A percentile compares a stretch with the other conserved stretches of the same genome.
Conservation (phyloP, 441 rosid species). For the Gossypium gossypioides region DNA sequence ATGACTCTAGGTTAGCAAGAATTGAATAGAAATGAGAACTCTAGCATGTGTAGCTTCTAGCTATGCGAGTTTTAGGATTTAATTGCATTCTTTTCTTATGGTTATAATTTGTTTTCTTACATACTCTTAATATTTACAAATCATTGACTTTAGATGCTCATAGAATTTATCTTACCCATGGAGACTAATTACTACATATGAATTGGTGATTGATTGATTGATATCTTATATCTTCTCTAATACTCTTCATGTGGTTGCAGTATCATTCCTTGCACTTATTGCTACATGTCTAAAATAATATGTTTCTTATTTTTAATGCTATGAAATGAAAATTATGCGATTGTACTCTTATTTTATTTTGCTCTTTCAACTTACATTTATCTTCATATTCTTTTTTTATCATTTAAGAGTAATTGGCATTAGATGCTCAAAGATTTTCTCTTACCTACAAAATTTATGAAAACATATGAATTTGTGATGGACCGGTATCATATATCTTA, state of each 20-base stretch:
- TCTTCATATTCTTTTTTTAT: background rate
- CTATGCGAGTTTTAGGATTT: background rate
- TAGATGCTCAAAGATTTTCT: background rate
- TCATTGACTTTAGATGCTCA: background rate
- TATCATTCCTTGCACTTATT: background rate
- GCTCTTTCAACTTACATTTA: constrained; percentile 16
- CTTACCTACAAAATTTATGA: background rate
- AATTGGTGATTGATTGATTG: background rate
- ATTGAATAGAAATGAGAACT: constrained; percentile 1
- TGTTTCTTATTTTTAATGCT: constrained; percentile 1
- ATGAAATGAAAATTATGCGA: background rate
- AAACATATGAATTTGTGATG: background rate
- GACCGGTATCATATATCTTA: background rate
- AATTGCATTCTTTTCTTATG: background rate
- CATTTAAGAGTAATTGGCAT: background rate
- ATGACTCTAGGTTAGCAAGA: background rate
- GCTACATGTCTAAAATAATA: background rate
- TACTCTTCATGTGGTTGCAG: background rate
- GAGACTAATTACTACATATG: background rate
- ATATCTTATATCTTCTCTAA: background rate
- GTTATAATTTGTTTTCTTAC: background rate
- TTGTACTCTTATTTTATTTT: constrained; percentile 9
- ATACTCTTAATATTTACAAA: background rate
- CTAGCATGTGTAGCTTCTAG: background rate
- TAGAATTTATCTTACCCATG: background rate